phyloP scores from a whole-genome alignment of 805 yeast genomes.

The Wickerhamomyces mucosus region DNA sequence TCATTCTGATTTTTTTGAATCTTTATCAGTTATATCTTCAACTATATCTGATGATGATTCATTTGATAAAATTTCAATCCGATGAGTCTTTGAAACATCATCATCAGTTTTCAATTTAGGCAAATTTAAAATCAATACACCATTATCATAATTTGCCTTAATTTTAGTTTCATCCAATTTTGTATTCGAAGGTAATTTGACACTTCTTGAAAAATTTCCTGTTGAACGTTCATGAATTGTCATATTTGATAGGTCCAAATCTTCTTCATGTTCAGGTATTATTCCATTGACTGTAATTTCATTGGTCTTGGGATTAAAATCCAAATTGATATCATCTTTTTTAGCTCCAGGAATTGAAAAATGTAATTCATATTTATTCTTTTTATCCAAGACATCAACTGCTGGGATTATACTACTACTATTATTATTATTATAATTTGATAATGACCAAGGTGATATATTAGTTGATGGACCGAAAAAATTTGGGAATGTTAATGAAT shows the following conservation, averaged over 20 bases:
- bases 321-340: slow-evolving; percentile 33
- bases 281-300: slow-evolving; percentile 36
- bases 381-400: slow-evolving; percentile 36
- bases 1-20: no score
- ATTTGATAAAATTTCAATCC: slow-evolving; percentile 21
- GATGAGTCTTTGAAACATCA: slow-evolving; percentile 15
- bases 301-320: slow-evolving; percentile 35
- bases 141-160: slow-evolving; percentile 36
- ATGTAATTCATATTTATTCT: slow-evolving; percentile 29
- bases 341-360: slow-evolving; percentile 40
- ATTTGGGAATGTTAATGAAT: slow-evolving; percentile 13
- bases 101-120: slow-evolving; percentile 28
- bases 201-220: slow-evolving; percentile 34
- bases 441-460: no score
- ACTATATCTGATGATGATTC: slow-evolving; percentile 11
- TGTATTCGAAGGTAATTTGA: slow-evolving; percentile 28
- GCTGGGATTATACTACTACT: slow-evolving; percentile 27
- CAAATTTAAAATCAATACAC: slow-evolving; percentile 32
- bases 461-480: slow-evolving; percentile 17
- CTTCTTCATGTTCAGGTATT: slow-evolving; percentile 22
- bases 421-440: slow-evolving; percentile 18
- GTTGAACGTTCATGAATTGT: slow-evolving; percentile 25
- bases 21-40: background rate
- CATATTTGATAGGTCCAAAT: slow-evolving; percentile 17
- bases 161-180: slow-evolving; percentile 34